These are phyloP conservation scores for Candida sanyaensis DNA, from an alignment of 1,139 yeast species.

Conservation along the genomic window DNA sequence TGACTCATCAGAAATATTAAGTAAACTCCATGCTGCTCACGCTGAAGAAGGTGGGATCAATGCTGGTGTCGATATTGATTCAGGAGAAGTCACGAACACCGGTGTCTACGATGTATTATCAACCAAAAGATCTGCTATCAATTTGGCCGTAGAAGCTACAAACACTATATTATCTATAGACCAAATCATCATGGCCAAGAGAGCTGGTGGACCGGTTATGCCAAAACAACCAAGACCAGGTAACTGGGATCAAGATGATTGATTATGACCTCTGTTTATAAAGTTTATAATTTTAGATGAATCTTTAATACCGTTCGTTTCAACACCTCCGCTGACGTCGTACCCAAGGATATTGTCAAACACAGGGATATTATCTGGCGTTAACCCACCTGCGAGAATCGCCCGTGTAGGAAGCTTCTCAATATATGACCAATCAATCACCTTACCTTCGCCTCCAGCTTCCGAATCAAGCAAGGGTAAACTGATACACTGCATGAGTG, in stretches of 20 bases:
- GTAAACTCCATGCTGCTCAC: constrained; percentile 87
- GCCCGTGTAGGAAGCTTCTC: constrained; percentile 43
- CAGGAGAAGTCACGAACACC: constrained; percentile 67
- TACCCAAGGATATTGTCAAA: constrained; percentile 68
- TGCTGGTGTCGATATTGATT: constrained; percentile 64
- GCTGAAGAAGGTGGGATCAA: constrained; percentile 36
- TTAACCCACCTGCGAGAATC: constrained; percentile 88
- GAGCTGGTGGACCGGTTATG: constrained; percentile 96
- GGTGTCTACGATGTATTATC: constrained; percentile 80
- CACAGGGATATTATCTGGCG: constrained; percentile 73
- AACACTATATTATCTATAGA: constrained; percentile 86
- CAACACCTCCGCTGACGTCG: constrained; percentile 97
- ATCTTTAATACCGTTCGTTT: constrained; percentile 69
- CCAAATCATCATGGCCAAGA: constrained; percentile 90
- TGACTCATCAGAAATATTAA: constrained; percentile 84
- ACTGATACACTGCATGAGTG: constrained; percentile 32
- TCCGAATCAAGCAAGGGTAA: constrained; percentile 81
- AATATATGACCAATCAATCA: constrained; percentile 64
- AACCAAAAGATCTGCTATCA: constrained; percentile 83
- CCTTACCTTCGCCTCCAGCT: constrained; percentile 86
- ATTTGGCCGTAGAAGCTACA: constrained; percentile 95
- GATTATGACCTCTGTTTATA: constrained; percentile 45
- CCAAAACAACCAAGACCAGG: constrained; percentile 90
- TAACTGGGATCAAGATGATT: constrained; percentile 97
- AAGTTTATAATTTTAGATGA: constrained; percentile 57